Base-by-base conservation (phyloP, 768 basidiomycete species). In the Trametes meyenii region DNA sequence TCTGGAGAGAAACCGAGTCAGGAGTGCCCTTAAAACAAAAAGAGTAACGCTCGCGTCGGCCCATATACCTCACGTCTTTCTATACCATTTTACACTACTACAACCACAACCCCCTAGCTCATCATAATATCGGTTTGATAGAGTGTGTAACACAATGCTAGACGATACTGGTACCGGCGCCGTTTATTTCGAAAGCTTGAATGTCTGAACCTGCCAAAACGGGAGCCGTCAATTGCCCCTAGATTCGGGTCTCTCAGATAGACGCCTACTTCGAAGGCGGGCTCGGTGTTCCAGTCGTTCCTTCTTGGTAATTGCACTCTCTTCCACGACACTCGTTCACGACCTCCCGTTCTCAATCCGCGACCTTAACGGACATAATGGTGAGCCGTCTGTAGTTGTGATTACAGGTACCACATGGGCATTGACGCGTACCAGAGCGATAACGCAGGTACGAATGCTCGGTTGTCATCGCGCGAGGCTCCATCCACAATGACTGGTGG, bases 391-490 rank as follows among this genome's bases (percentile, higher is more conserved):
- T 3, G 1, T 26, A n/a, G 12, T 2, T 1, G 5, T 10, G 14
- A 13, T 3, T 14, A 12, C 2, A 33, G 5, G n/a, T 11, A 42
- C 1, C 33, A 52, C 3, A 4, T 19, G 17, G 19, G 19, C 11
- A 29, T 26, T 21, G 24, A 49, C 50, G 24, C 45, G 29, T 24
- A 23, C 10, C 50, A 82, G 77, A 81, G 79, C 70, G 83, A 84
- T 62, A 84, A 84, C 76, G 81, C 83, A 74, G 82, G 82, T 78
- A 59, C 52, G 21, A 6, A 45, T 5, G 67, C 40, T 40, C 29
- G 3, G 19, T 40, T 46, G 60, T 50, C 57, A 29, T 55, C 40
- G 13, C 57, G 40, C 24, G 19, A 29, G 16, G 24, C 35, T 33
- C 45, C 17, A 54, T 29, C 21, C 45, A 14, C 51, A 44, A 21